These are phyloP conservation scores for Suhomyces sp. DNA, from an alignment of 805 yeast genomes.

Conservation along the genomic window DNA sequence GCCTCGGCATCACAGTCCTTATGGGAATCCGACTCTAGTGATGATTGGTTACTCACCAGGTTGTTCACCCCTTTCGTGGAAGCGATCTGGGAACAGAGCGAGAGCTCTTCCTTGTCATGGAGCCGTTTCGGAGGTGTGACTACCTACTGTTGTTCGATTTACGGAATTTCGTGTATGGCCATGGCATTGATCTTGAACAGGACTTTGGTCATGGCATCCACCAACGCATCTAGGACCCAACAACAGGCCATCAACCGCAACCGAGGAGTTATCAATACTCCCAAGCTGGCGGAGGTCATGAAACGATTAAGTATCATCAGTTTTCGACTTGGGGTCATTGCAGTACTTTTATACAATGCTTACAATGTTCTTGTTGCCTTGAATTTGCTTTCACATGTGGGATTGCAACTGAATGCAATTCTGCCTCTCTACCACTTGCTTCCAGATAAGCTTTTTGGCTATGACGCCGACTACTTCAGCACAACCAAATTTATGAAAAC, in stretches of 20 bases:
- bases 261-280: slow-evolving; percentile 10
- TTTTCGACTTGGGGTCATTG: slow-evolving; percentile 31
- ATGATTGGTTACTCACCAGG: neutral
- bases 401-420: slow-evolving; percentile 5
- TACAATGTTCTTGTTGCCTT: slow-evolving; percentile 32
- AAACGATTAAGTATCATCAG: slow-evolving; percentile 20
- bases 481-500: slow-evolving; percentile 30
- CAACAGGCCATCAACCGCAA: slow-evolving; percentile 18
- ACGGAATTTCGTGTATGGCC: slow-evolving; percentile 37
- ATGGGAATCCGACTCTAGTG: neutral
- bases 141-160: slow-evolving; percentile 34
- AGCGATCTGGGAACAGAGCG: slow-evolving; percentile 12
- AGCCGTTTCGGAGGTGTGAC: slow-evolving; percentile 22
- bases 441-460: slow-evolving; percentile 22
- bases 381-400: slow-evolving; percentile 23
- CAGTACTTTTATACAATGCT: slow-evolving; percentile 23
- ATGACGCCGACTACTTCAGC: slow-evolving; percentile 21
- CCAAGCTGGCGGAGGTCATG: slow-evolving; percentile 17
- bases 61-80: slow-evolving; percentile 7
- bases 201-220: slow-evolving; percentile 38
- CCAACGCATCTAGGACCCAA: slow-evolving; percentile 26
- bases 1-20: too few relatives aligned
- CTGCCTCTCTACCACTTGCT: slow-evolving; percentile 14
- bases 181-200: slow-evolving; percentile 41
- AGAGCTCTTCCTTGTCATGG: slow-evolving; percentile 10